These are phyloP conservation scores for Ceratobasidium sp. DNA, from an alignment of 1,284 basidiomycete species.

Conservation along the genomic window DNA sequence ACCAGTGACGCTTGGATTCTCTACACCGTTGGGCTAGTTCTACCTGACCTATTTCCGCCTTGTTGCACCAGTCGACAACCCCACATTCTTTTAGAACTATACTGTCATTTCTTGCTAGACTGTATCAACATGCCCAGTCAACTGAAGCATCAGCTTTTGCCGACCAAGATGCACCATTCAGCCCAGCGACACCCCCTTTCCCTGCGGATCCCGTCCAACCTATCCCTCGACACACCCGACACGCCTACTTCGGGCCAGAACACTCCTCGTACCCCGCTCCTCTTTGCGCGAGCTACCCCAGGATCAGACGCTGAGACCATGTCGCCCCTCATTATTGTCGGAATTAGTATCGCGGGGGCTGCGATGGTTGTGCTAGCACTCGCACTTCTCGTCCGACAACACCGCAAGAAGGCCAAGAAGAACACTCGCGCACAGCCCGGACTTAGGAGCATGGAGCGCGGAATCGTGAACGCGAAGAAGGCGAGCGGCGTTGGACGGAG, in stretches of 20 bases:
- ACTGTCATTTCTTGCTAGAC: slow-evolving; percentile 10
- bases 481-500: neutral
- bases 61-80: neutral
- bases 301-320: too few species aligned
- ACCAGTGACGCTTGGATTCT: neutral
- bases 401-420: neutral
- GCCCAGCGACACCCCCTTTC: neutral
- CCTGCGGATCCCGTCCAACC: neutral
- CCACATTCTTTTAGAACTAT: slow-evolving; percentile 22
- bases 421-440: neutral
- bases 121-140: neutral
- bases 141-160: slow-evolving; percentile 2
- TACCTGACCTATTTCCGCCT: neutral
- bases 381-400: neutral
- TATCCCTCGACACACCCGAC: neutral
- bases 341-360: slow-evolving; percentile 6
- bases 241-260: neutral
- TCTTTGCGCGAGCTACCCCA: neutral
- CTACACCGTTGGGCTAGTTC: neutral
- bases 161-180: slow-evolving; percentile 10
- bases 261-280: neutral
- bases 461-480: neutral
- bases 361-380: neutral
- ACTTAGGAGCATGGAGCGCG: slow-evolving; percentile 23
- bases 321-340: slow-evolving; percentile 6